Conservation (phyloP, 2,329 filamentous ascomycete genomes). For the Fusarium sp. region DNA sequence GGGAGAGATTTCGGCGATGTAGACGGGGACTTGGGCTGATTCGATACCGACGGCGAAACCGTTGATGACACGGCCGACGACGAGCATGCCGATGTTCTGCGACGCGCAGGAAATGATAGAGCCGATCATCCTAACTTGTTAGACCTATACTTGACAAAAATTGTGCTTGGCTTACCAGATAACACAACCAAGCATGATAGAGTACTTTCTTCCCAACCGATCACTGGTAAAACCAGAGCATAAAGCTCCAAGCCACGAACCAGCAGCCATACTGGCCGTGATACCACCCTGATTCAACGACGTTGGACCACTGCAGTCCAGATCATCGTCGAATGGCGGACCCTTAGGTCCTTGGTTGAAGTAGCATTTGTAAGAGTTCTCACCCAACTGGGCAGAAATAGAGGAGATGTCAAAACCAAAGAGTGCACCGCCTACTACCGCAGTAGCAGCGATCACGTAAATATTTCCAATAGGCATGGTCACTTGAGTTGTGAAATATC, state of each 20-base stretch:
- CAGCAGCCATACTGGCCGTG: conserved; percentile 63
- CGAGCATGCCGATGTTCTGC: conserved; percentile 52
- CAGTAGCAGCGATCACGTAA: conserved; percentile 42
- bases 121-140: conserved; percentile 58
- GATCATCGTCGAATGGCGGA: conserved; percentile 47
- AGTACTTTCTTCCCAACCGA: conserved; percentile 60
- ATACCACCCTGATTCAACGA: conserved; percentile 63
- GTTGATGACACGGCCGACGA: conserved; percentile 71
- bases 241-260: conserved; percentile 63
- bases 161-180: conserved; percentile 58
- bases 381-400: conserved; percentile 45
- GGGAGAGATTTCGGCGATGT: conserved; percentile 77
- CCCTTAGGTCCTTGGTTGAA: conserved; percentile 54
- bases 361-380: conserved; percentile 54
- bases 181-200: conserved; percentile 63
- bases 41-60: conserved; percentile 72
- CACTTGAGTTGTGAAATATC: not conserved
- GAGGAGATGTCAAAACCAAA: conserved; percentile 46
- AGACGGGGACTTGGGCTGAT: conserved; percentile 77
- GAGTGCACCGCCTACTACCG: conserved; percentile 43
- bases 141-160: accelerated
- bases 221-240: conserved; percentile 63
- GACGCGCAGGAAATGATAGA: conserved; percentile 60
- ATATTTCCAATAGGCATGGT: conserved; percentile 43
- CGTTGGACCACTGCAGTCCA: conserved; percentile 51